Evolutionary conservation across 768 basidiomycete genomes (phyloP), one percentile per base, ranked within the genome.

Genomic region (Boletus pseudopeckii): DNA sequence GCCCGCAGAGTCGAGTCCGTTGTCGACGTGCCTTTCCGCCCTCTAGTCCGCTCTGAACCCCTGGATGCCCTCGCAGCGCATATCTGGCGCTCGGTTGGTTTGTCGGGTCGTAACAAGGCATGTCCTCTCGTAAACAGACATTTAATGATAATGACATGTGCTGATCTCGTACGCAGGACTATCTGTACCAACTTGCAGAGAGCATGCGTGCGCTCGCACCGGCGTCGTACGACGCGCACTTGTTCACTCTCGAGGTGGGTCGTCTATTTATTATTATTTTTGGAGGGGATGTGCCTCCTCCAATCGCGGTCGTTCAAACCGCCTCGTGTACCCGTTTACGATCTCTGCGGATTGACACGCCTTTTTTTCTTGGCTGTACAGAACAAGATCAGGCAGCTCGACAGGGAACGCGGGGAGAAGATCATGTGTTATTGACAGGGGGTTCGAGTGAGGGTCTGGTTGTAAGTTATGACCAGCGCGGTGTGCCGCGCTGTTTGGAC

Each of bases 21-120:
- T 24, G 24, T 24, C 24, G 24, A 24, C 24, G 24, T 0, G 24
- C 4, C 22, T 22, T 22, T 22, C n/a, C n/a, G n/a, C n/a, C n/a
- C 9, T 5, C 18, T 54, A 93, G 93, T 92, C 42, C 93, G 89
- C 4, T 85, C 87, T 7, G 90, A 94, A 67, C 83, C 87, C 0
- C 71, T 92, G n/a, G 80, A 84, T 41, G 51, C 63, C 2, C 80
- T 94, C 3, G 84, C 91, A 0, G 63, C 78, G 39, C 74, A 74
- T 6, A 95, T 98, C 46, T 86, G 84, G 79, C 69, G 71, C 22
- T 84, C 88, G 0, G 78, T 82, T 0, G 94, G 93, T 1, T 92
- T 92, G 1, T 96, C 93, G 30, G 95, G 95, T 2, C 80, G 75
- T 1, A 98, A 98, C 72, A 94, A 93, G 75, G 93, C 86, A 44